A percentile compares a stretch with the other conserved stretches of the same genome.
Conservation (phyloP, 2,329 filamentous ascomycete species). For the Colletotrichum sp. region DNA sequence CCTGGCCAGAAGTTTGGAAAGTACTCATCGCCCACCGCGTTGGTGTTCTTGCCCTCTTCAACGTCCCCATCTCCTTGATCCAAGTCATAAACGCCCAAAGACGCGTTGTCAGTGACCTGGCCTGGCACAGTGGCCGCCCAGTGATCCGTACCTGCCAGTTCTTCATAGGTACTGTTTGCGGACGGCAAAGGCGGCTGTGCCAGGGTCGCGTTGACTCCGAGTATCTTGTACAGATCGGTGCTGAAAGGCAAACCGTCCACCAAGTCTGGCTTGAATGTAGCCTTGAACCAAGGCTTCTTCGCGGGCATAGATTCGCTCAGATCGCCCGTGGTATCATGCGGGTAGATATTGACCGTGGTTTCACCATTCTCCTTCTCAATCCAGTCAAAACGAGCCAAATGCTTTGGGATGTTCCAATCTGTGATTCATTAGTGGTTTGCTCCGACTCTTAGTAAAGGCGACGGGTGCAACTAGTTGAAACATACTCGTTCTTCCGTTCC, state of each 20-base stretch:
- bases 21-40: constrained; percentile 1
- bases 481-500: constrained; percentile 56
- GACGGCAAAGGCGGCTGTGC: constrained; percentile 53
- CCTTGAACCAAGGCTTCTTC: constrained; percentile 47
- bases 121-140: constrained; percentile 46
- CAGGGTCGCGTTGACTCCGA: constrained; percentile 48
- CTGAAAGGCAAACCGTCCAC: constrained; percentile 48
- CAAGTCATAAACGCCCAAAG: not conserved
- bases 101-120: not conserved
- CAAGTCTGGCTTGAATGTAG: constrained; percentile 45
- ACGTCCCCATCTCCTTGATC: not conserved
- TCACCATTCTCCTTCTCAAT: constrained; percentile 36
- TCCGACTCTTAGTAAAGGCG: not conserved
- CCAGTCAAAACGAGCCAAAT: constrained; percentile 57
- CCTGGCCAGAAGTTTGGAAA: constrained; percentile 10
- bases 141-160: constrained; percentile 48
- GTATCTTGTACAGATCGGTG: constrained; percentile 38
- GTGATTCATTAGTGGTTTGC: not conserved
- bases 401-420: constrained; percentile 63
- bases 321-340: constrained; percentile 40
- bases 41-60: not conserved
- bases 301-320: constrained; percentile 35
- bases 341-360: constrained; percentile 47
- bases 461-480: not conserved
- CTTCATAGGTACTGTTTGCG: constrained; percentile 38